Percentiles rank a stretch among this genome's conserved stretches.
Conservation (phyloP, 2,329 filamentous ascomycete species). For the Alternaria burnsii region DNA sequence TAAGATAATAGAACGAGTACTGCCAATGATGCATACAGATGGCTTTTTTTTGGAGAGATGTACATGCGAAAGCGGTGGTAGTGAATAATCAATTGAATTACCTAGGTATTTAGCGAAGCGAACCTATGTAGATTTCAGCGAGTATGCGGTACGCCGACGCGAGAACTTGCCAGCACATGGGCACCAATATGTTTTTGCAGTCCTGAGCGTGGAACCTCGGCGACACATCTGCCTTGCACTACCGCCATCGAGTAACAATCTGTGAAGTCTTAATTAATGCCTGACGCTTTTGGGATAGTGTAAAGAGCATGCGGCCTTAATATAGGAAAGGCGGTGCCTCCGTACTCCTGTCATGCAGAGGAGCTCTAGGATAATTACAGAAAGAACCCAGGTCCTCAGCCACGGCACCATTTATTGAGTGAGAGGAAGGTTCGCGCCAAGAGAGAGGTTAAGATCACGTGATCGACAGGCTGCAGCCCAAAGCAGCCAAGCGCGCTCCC, state of each 20-base stretch:
- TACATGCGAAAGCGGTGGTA: not conserved
- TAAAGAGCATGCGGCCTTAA: not conserved
- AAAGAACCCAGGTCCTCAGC: not conserved
- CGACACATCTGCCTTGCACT: not conserved
- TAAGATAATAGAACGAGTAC: not conserved
- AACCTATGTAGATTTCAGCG: not conserved
- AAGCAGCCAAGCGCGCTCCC: slow-evolving; percentile 10
- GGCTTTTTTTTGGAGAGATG: not conserved
- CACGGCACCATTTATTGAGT: too few species aligned
- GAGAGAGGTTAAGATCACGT: not conserved
- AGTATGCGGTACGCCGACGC: not conserved
- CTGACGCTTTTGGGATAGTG: not conserved
- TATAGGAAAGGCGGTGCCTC: not conserved
- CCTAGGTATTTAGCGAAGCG: not conserved
- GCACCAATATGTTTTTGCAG: too few species aligned
- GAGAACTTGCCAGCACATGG: not conserved
- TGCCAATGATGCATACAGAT: not conserved
- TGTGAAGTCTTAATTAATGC: not conserved
- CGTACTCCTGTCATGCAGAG: not conserved
- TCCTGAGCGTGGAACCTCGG: not conserved
- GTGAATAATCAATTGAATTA: not conserved
- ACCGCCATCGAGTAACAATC: not conserved
- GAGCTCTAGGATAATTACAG: not conserved
- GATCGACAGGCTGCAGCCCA: slow-evolving; percentile 5
- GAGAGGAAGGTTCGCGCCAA: not conserved